Base-by-base conservation (phyloP, 1,284 basidiomycete species). In the Ustilago sp. region DNA sequence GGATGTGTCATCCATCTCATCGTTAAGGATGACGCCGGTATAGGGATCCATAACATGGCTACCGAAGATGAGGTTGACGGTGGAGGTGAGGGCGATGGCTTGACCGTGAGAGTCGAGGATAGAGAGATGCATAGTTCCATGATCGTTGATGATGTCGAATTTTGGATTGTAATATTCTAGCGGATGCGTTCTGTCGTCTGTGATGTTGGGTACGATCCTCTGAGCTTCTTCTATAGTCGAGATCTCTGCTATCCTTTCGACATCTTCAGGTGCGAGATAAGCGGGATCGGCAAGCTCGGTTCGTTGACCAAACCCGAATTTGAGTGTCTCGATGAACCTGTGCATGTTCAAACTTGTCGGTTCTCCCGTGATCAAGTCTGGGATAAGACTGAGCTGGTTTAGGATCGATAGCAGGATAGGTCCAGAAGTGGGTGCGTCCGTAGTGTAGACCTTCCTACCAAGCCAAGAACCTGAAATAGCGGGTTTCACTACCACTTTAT, bases 381-480 rank as follows among this genome's bases (percentile, higher is more conserved):
- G 68, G 61, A 78, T 81, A 45, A 72, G 55, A 23, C 73, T 70
- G 38, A 83, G 68, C 28, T 76, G 74, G 75, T 88, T 84, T 28
- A 87, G 70, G 1, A 83, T 77, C 8, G 80, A 80, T 0, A 87
- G 76, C 13, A 86, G 65, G 11, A 86, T 79, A 6, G 82, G 70
- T 0, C 86, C 86, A 17, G 79, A 82, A 19, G 83, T 84, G 2
- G 86, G 86, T 3, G 85, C 85, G 90, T 90, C 66, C 0, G 92
- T 90, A 0, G 93, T 94, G 87, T 94, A 97, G 31, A 98, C 89
- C 67, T 90, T 93, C 79, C 91, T 90, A 50, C 91, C 91, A 85
- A 58, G 95, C 86, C 93, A 98, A 0, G 89, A 90, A 5, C 93
- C 92, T 80, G 91, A 85, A 47, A 97, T 87, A 5, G 96, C 93